Conservation (phyloP, 768 basidiomycete species). For the Rubroboletus satanas region DNA sequence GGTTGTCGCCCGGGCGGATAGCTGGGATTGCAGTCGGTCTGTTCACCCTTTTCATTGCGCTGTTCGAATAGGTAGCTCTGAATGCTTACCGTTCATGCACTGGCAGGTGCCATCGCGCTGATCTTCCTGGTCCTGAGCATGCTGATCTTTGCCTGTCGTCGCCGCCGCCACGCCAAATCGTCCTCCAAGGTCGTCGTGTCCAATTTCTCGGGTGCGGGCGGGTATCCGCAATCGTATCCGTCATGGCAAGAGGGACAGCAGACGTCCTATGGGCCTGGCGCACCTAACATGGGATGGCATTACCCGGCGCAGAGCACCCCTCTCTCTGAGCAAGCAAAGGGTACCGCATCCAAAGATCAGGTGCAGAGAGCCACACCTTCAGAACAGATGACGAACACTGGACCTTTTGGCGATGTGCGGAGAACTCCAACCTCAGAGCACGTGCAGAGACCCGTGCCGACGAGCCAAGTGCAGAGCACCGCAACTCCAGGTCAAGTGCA, state of each 20-base stretch:
- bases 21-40: slow-evolving; percentile 25
- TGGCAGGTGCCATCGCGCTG: slow-evolving; percentile 10
- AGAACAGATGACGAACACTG: neutral
- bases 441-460: neutral
- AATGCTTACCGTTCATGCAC: neutral
- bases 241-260: slow-evolving; percentile 9
- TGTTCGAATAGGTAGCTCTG: neutral
- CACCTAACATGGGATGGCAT: slow-evolving; percentile 2
- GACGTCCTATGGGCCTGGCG: neutral
- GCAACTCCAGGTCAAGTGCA: neutral
- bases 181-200: neutral
- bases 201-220: neutral
- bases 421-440: neutral
- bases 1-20: slow-evolving; percentile 27
- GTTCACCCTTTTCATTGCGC: neutral
- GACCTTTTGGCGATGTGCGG: neutral
- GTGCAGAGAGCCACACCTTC: neutral
- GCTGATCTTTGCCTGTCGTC: slow-evolving; percentile 5
- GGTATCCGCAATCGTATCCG: slow-evolving; percentile 4
- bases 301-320: neutral
- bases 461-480: neutral
- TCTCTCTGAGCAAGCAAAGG: slow-evolving; percentile 1
- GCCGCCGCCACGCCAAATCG: neutral
- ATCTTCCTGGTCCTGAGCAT: slow-evolving; percentile 9
- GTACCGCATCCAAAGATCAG: neutral